Evolutionary conservation across 2,329 filamentous ascomycete species (phyloP), one percentile per base, ranked within the genome.

Genomic region (Capronia americana): DNA sequence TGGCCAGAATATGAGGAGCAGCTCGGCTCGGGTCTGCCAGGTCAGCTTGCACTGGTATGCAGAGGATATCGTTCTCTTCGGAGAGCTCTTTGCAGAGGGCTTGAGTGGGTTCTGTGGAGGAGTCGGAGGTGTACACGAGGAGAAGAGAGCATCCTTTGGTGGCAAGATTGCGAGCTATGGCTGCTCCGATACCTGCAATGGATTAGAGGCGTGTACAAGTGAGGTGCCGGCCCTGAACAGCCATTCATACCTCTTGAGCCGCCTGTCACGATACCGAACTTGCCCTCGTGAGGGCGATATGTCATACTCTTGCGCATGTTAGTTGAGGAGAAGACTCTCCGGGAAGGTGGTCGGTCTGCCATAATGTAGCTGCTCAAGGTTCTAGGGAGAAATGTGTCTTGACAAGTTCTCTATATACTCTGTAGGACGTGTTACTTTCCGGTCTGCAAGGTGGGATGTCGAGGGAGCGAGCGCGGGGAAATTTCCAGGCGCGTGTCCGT

Each of bases 201-300:
- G 58, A 55, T 65, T 32, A 56, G 58, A 54, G 14, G 60, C 44
- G 48, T 20, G 24, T 14, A 28, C 34, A 14, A 20, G 57, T 5
- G 34, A 34, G 20, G 30, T 24, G n/a, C 10, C 20, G 17, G 38
- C 17, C 38, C 46, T 6, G 61, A 57, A 24, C 26, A n/a, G 48
- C 30, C 44, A 63, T 73, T 68, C 28, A 32, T 82, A 92, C 91
- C 91, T 82, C 92, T 82, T 65, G 91, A 92, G 66, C 88, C 90
- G 64, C 92, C 92, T 1, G 92, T 95, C 55, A 95, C 84, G 71
- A 96, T 88, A 61, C 87, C 92, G 59, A 93, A 83, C 77, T 93
- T 93, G 72, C 90, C 90, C 75, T 92, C 87, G n/a, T 90, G 81
- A 57, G 78, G 73, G 46, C 79, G 75, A 66, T 72, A 74, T 24